Conservation (phyloP, 371 early-diverging fungal genomes). For the Mucor racemosus region DNA sequence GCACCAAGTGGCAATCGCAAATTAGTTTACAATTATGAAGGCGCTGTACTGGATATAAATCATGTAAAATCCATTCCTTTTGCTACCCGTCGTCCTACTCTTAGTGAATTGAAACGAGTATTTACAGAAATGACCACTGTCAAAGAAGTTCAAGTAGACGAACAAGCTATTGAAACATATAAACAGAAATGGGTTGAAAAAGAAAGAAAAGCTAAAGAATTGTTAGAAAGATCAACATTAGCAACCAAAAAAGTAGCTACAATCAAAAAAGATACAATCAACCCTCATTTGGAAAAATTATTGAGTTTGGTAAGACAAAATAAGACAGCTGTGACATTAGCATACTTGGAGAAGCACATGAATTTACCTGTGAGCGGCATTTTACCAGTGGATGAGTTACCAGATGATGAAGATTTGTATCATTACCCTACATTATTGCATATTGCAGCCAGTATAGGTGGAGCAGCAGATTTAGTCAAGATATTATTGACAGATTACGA, state of each 20-base stretch:
- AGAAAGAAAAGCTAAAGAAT: conserved; percentile 30
- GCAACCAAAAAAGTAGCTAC: conserved; percentile 6
- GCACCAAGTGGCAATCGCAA: conserved; percentile 69
- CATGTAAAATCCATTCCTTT: conserved; percentile 77
- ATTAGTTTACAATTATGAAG: conserved; percentile 67
- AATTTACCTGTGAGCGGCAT: conserved; percentile 26
- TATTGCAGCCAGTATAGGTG: conserved; percentile 59
- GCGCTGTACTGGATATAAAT: conserved; percentile 52
- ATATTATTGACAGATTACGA: conserved; percentile 67
- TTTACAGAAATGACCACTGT: conserved; percentile 57
- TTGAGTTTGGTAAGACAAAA: conserved; percentile 59
- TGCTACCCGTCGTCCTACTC: conserved; percentile 76
- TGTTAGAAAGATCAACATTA: conserved; percentile 33
- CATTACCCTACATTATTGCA: conserved; percentile 75
- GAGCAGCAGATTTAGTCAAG: conserved; percentile 63
- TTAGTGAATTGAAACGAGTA: conserved; percentile 63
- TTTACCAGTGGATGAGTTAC: conserved; percentile 55
- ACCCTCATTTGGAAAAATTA: conserved; percentile 43
- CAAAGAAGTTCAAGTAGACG: conserved; percentile 54
- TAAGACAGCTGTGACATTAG: conserved; percentile 52
- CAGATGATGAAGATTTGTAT: conserved; percentile 38
- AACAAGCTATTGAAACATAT: conserved; percentile 33
- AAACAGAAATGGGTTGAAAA: conserved; percentile 35
- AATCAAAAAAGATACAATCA: conserved; percentile 8
- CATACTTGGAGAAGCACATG: conserved; percentile 45